Evolutionary conservation across 2,329 filamentous ascomycete species (phyloP), one percentile per base, ranked within the genome.

Genomic region (Penicillium thymicola): DNA sequence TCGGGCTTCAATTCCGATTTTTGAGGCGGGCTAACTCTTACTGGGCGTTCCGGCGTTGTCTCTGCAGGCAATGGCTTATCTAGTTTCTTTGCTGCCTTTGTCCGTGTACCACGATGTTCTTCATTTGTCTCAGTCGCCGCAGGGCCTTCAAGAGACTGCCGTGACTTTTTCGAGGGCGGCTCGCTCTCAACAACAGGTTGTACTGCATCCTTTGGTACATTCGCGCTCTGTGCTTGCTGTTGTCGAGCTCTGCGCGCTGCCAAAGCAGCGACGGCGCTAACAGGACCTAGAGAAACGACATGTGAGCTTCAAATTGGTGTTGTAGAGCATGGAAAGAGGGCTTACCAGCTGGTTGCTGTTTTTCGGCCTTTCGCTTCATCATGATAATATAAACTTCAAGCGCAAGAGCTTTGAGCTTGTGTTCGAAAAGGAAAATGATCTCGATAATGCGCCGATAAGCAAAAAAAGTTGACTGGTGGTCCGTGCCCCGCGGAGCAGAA

Each of bases 261-360:
- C 58, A 77, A 62, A 51, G 75, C 75, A 34, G 75, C 75, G 59
- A 77, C 62, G 43, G 75, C 75, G 59, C 75, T 77, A 57, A 77
- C 63, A n/a, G 71, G 71, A 53, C 64, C 71, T 72, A 61, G 27
- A 40, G 61, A 47, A 45, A 32, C 32, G 23, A 51, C 34, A 34
- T 46, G 32, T 55, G 48, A 55, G 45, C 48, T 54, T 59, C 51
- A 55, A 42, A 54, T 55, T 61, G 41, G 55, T 47, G 55, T 30
- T 30, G 37, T 34, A n/a, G 44, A 25, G 27, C 34, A 30, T 32
- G 42, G 14, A 21, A 27, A 50, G 9, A 18, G 23, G 32, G 21
- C 48, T 32, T 69, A 75, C 73, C 72, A 58, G 71, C 60, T 27
- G 60, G 13, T 51, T 70, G 67, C 57, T 70, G 70, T 51, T 75